Conservation (phyloP, 1,284 basidiomycete genomes). For the Melampsora larici-populina region DNA sequence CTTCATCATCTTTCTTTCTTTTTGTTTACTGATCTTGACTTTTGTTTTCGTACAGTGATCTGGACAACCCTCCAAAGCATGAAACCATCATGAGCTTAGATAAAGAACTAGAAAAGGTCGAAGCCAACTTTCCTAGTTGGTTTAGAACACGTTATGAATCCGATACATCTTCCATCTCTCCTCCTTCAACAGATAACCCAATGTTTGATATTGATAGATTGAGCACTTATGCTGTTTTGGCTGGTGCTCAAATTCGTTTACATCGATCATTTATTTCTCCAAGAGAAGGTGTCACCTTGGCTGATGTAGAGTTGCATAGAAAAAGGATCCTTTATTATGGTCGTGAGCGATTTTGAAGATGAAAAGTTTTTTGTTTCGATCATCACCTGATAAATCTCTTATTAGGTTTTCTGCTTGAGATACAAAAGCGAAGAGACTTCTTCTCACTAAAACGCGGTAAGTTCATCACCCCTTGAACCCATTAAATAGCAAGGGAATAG, state of each 20-base stretch:
- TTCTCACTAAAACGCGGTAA: not conserved
- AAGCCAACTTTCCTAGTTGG: constrained; percentile 5
- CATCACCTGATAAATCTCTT: not conserved
- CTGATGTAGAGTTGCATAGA: constrained; percentile 8
- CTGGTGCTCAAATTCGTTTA: constrained; percentile 22
- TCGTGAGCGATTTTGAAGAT: constrained; percentile 3
- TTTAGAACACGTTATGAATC: constrained; percentile 12
- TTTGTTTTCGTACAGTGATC: not conserved
- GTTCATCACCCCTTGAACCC: not conserved
- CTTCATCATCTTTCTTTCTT: not conserved
- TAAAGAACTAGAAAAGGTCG: constrained; percentile 20
- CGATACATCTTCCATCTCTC: not conserved
- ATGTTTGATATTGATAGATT: constrained; percentile 21
- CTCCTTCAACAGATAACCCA: not conserved
- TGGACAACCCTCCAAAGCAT: constrained; percentile 7
- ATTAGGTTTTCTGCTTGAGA: not conserved
- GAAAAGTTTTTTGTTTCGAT: not conserved
- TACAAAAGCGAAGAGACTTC: not conserved
- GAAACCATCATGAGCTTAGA: constrained; percentile 9
- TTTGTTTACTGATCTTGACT: not conserved
- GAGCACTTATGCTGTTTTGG: constrained; percentile 11
- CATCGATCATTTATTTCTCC: constrained; percentile 23
- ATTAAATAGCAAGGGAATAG: too few relatives aligned
- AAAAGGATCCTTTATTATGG: constrained; percentile 20
- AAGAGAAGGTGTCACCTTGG: not conserved